These are phyloP conservation scores for Fulvia fulva DNA, from an alignment of 2,329 filamentous ascomycete genomes.

Conservation along the genomic window DNA sequence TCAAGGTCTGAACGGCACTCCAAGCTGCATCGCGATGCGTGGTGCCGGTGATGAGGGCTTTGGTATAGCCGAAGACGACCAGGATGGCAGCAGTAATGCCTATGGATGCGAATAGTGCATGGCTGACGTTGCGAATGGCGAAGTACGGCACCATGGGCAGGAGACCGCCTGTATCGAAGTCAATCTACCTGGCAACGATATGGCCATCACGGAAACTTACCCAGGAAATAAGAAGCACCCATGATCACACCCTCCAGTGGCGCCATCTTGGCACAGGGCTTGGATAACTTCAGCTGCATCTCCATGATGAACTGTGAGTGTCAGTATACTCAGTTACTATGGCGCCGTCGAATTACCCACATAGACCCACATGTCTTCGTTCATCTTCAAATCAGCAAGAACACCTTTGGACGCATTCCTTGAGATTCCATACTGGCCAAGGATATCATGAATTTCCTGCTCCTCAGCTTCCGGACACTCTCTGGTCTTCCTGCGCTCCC, in stretches of 20 bases:
- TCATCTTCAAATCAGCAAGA: slow-evolving; percentile 48
- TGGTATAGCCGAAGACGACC: slow-evolving; percentile 50
- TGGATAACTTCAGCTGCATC: slow-evolving; percentile 51
- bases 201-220: slow-evolving; percentile 16
- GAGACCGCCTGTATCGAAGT: slow-evolving; percentile 30
- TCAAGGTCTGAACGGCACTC: slow-evolving; percentile 35
- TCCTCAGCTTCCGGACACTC: slow-evolving; percentile 43
- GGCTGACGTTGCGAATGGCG: slow-evolving; percentile 34
- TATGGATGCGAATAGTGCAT: slow-evolving; percentile 48
- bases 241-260: slow-evolving; percentile 45
- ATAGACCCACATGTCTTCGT: slow-evolving; percentile 48
- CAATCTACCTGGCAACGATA: background rate
- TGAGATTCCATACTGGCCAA: slow-evolving; percentile 50
- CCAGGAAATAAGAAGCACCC: slow-evolving; percentile 37
- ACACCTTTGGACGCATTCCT: slow-evolving; percentile 43
- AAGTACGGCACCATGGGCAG: slow-evolving; percentile 53
- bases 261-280: slow-evolving; percentile 42
- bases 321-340: background rate
- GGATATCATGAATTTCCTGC: slow-evolving; percentile 40
- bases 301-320: slow-evolving; percentile 54
- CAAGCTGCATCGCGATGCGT: slow-evolving; percentile 24
- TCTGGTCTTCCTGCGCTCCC: slow-evolving; percentile 45
- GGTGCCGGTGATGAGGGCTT: slow-evolving; percentile 36
- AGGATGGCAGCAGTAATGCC: slow-evolving; percentile 49
- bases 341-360: slow-evolving; percentile 14